phyloP scores from a whole-genome alignment of 73 alveolate genomes.

The Paramecium tetraurelia region DNA sequence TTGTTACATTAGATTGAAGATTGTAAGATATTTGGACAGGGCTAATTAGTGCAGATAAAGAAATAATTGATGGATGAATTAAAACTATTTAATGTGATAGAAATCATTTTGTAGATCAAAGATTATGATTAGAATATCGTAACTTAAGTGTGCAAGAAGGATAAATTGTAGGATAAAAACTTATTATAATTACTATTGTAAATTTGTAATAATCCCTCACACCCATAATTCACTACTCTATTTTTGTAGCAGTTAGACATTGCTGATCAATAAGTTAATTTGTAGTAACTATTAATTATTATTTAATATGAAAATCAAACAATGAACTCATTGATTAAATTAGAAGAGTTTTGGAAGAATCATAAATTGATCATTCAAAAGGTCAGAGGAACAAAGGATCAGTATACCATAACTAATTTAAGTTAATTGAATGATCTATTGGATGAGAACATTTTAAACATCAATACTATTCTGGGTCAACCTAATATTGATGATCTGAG shows the following conservation, averaged over 20 bases:
- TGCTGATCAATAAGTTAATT: neutral
- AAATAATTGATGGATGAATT: neutral
- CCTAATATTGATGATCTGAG: neutral
- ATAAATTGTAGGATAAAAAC: neutral
- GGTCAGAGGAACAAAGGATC: neutral
- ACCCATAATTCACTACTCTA: neutral
- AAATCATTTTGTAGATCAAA: neutral
- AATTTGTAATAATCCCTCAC: neutral
- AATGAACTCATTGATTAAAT: neutral
- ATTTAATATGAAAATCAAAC: neutral
- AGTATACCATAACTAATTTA: neutral
- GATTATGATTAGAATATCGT: neutral
- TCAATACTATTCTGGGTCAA: neutral
- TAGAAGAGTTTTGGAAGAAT: neutral
- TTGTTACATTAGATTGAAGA: neutral
- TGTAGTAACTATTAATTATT: neutral
- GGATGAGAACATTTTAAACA: neutral
- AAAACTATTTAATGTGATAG: neutral
- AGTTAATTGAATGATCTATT: neutral
- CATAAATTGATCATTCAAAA: neutral
- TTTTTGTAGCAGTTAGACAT: neutral
- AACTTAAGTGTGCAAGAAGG: neutral
- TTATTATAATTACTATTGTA: neutral
- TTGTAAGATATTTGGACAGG: neutral
- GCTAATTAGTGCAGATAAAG: neutral